Conservation (phyloP, 208 protist genomes). For the Leishmania martiniquensis region DNA sequence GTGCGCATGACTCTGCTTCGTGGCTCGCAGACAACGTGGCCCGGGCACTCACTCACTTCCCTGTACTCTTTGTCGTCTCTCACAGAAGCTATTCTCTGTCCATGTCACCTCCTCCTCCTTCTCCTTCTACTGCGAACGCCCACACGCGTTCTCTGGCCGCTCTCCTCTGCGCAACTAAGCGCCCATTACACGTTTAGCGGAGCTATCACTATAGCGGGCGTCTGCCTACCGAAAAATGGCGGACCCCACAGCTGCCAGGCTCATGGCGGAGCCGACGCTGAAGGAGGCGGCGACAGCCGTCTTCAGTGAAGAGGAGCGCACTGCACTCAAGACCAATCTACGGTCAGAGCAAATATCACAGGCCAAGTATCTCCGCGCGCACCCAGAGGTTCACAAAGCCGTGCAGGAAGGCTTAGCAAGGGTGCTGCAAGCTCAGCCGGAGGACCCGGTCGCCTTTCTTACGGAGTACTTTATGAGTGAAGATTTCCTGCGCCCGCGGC, state of each 20-base stretch:
- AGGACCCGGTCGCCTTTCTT: slow-evolving; percentile 65
- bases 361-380: slow-evolving; percentile 79
- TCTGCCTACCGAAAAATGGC: slow-evolving; percentile 4
- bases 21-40: neutral
- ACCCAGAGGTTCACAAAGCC: slow-evolving; percentile 77
- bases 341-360: slow-evolving; percentile 73
- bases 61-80: no score
- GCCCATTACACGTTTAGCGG: neutral
- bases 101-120: neutral
- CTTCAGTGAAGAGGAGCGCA: slow-evolving; percentile 67
- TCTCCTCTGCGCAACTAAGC: neutral
- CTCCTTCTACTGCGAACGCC: neutral
- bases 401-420: slow-evolving; percentile 54
- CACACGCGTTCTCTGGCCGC: neutral
- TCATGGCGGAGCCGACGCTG: slow-evolving; percentile 50
- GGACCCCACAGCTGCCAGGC: neutral
- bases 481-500: slow-evolving; percentile 21
- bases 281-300: slow-evolving; percentile 59
- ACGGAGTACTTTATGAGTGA: slow-evolving; percentile 48
- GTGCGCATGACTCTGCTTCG: neutral
- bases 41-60: no score
- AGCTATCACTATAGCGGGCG: neutral
- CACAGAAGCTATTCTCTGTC: no score
- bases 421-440: slow-evolving; percentile 59
- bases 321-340: slow-evolving; percentile 54